Conservation (phyloP, 495 filamentous ascomycete genomes). For the Haplographium delicatum region DNA sequence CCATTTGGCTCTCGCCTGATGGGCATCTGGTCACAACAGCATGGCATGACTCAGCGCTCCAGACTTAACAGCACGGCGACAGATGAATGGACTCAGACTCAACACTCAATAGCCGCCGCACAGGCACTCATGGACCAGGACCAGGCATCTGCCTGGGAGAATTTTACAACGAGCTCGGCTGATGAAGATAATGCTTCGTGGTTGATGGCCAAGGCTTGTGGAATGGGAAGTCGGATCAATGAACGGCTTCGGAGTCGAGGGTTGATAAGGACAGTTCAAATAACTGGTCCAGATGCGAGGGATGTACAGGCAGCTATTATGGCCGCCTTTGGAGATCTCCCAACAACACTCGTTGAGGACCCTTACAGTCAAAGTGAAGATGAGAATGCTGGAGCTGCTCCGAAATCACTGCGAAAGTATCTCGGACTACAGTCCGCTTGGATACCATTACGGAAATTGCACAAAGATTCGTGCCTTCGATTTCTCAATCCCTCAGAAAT, state of each 20-base stretch:
- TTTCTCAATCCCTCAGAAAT: constrained; percentile 62
- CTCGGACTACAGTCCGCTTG: constrained; percentile 51
- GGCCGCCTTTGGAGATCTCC: constrained; percentile 50
- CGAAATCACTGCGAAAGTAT: constrained; percentile 23
- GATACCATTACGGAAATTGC: constrained; percentile 64
- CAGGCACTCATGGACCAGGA: constrained; percentile 30
- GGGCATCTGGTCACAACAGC: constrained; percentile 53
- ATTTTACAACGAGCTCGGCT: constrained; percentile 32
- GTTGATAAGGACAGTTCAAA: constrained; percentile 51
- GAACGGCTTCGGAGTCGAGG: constrained; percentile 60
- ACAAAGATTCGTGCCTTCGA: constrained; percentile 59
- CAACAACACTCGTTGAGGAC: constrained; percentile 33
- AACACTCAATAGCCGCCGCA: constrained; percentile 36
- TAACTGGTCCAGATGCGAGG: constrained; percentile 52
- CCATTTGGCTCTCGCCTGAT: constrained; percentile 55
- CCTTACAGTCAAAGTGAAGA: constrained; percentile 16
- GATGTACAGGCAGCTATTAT: constrained; percentile 55
- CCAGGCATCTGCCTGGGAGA: constrained; percentile 39
- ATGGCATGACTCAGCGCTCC: constrained; percentile 39
- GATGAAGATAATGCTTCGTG: constrained; percentile 13
- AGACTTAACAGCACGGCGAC: constrained; percentile 32
- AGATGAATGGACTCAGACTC: constrained; percentile 55
- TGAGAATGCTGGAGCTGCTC: constrained; percentile 9
- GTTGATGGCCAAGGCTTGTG: constrained; percentile 51
- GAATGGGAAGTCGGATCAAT: constrained; percentile 46